A percentile compares a stretch with the other conserved stretches of the same genome.
These are phyloP conservation scores for Thymus mandschuricus DNA, from an alignment of 257 asterid genomes.

Conservation along the genomic window DNA sequence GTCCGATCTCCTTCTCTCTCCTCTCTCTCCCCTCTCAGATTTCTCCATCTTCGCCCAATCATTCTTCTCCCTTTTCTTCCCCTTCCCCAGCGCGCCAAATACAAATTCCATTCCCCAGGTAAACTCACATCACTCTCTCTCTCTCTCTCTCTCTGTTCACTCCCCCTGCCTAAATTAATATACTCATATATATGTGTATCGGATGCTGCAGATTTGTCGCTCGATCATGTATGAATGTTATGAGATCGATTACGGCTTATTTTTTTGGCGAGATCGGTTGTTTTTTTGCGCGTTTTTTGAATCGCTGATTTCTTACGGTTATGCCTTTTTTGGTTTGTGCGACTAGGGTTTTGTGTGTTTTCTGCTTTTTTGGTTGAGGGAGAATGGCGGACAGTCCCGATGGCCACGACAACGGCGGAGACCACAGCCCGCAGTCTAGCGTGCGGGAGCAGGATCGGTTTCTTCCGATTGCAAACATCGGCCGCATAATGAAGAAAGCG, in stretches of 20 bases:
- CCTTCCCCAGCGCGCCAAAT: slow-evolving; percentile 59
- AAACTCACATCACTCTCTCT: slow-evolving; percentile 12
- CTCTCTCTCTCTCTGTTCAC: no score
- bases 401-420: slow-evolving; percentile 62
- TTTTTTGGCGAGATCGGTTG: background rate
- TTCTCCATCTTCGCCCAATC: slow-evolving; percentile 59
- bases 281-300: background rate
- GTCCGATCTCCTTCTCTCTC: slow-evolving; percentile 58
- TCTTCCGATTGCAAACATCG: slow-evolving; percentile 73
- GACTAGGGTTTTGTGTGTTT: slow-evolving; percentile 47
- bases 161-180: background rate
- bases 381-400: slow-evolving; percentile 58
- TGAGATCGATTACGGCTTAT: background rate
- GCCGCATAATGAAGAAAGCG: slow-evolving; percentile 73
- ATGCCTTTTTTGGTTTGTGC: slow-evolving; percentile 21
- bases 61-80: slow-evolving; percentile 36
- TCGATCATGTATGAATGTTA: slow-evolving; percentile 12
- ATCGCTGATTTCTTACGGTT: background rate
- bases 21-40: slow-evolving; percentile 43
- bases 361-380: slow-evolving; percentile 23
- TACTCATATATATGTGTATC: background rate
- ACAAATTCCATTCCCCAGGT: slow-evolving; percentile 40
- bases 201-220: background rate
- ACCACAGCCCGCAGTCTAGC: slow-evolving; percentile 71
- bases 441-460: slow-evolving; percentile 72